Evolutionary conservation across 306 rosid species (phyloP).

Genomic region (Vicia faba): DNA sequence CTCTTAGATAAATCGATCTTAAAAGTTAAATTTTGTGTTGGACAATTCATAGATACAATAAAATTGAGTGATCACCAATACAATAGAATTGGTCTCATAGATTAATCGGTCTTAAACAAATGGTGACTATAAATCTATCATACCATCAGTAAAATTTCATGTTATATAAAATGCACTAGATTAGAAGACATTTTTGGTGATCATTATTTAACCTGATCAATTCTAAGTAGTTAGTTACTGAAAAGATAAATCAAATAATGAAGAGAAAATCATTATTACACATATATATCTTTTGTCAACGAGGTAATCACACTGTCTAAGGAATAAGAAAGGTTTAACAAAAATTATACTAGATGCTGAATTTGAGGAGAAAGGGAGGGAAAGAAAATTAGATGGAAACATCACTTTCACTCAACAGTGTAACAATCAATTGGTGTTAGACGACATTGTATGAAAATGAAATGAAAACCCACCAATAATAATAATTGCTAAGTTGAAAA

Average conservation of each 20-base stretch:
- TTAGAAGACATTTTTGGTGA: slow-evolving; percentile 7
- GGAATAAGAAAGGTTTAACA: slow-evolving; percentile 59
- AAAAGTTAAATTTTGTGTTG: no score
- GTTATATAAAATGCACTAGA: no score
- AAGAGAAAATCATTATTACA: slow-evolving; percentile 42
- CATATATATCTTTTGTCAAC: slow-evolving; percentile 50
- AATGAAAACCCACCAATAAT: slow-evolving; percentile 20
- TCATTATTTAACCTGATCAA: slow-evolving; percentile 23
- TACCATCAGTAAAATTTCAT: no score
- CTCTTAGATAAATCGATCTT: no score
- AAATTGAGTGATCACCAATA: no score
- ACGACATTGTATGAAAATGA: slow-evolving; percentile 33
- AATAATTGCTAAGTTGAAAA: slow-evolving; percentile 39
- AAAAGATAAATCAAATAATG: slow-evolving; percentile 50
- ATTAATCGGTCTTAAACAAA: no score
- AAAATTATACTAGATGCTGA: background rate
- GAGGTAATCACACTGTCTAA: slow-evolving; percentile 62
- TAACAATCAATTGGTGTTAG: slow-evolving; percentile 32
- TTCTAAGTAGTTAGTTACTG: slow-evolving; percentile 18
- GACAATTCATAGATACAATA: no score
- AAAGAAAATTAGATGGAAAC: slow-evolving; percentile 25
- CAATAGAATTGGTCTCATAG: no score
- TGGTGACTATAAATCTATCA: no score
- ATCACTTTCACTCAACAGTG: slow-evolving; percentile 35
- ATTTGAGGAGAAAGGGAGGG: slow-evolving; percentile 34